Conservation (phyloP, 169 alveolate genomes). For the Eimeria falciformis region DNA sequence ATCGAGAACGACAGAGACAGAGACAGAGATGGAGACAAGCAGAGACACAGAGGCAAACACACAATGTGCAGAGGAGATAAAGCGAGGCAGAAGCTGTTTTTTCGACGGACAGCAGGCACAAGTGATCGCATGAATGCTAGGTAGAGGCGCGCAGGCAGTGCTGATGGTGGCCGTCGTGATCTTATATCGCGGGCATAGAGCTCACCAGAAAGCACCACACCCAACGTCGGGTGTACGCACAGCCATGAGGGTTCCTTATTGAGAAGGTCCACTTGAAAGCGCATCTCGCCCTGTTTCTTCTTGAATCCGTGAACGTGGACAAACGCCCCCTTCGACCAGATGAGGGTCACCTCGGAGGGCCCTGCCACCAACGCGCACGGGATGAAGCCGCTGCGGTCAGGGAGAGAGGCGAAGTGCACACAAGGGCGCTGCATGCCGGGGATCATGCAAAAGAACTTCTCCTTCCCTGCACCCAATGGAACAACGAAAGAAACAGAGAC, state of each 20-base stretch:
- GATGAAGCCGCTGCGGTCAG: conserved; percentile 49
- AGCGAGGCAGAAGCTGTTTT: no score
- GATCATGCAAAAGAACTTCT: conserved; percentile 34
- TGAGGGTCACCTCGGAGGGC: conserved; percentile 45
- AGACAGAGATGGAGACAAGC: no score
- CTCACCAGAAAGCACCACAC: conserved; percentile 64
- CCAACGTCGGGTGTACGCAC: conserved; percentile 69
- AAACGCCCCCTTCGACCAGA: conserved; percentile 65
- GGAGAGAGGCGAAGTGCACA: conserved; percentile 55
- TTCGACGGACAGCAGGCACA: no score
- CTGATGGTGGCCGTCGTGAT: background rate
- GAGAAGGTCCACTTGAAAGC: conserved; percentile 40
- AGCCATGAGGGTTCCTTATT: conserved; percentile 48
- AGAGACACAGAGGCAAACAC: no score
- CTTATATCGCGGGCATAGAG: no score
- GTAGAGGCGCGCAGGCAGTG: no score
- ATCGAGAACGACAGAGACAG: no score
- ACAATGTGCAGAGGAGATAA: no score
- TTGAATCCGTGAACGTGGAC: conserved; percentile 7
- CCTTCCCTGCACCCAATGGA: conserved; percentile 37
- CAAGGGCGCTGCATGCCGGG: conserved; percentile 39
- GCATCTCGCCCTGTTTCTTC: background rate
- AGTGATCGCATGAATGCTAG: no score
- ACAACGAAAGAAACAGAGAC: background rate
- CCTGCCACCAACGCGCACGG: conserved; percentile 48